Evolutionary conservation across 345 rosid genomes (phyloP), one percentile per base, ranked within the genome.

Genomic region (Punica granatum): DNA sequence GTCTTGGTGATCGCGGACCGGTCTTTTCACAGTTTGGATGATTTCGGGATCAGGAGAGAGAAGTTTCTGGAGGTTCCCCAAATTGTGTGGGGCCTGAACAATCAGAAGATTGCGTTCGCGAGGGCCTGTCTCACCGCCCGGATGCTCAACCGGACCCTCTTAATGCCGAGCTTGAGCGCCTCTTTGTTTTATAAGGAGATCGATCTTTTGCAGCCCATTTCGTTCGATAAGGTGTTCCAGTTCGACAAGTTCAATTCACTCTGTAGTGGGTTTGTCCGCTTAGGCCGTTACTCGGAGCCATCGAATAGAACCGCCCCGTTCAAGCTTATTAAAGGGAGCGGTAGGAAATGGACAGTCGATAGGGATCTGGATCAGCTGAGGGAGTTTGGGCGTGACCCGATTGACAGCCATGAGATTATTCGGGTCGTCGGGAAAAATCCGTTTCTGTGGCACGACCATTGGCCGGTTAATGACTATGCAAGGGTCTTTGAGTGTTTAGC

Each of bases 371-470:
- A 94, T 39, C 99, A 92, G 41, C 26, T 94, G 80, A 82, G 64
- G 66, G 69, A 83, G 34, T 72, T 74, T 21, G 64, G 76, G 0
- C 36, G 68, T 62, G 80, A 82, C 37, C 67, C 85, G 0, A 67
- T 74, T 30, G 89, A 94, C 81, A 78, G 70, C 56, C 70, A 80
- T 60, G 96, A 94, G 78, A 87, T 84, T 41, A 80, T 92, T 61
- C 85, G 86, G 44, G 69, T 94, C 26, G 78, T 73, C 1, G 96
- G 93, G 32, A 94, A 94, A 76, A 94, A 92, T 67, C 96, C 99
- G 0, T 94, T 94, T 76, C 67, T 94, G 75, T 94, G 99, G 99
- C 98, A 94, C 21, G 99, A 94, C 76, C 99, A 94, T 72, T 94
- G 99, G 99, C 89, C 98, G 0, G 89, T 92, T 23, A 78, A 77